These are phyloP conservation scores for Cyamopsis tetragonoloba DNA, from an alignment of 306 rosid genomes.

Conservation along the genomic window DNA sequence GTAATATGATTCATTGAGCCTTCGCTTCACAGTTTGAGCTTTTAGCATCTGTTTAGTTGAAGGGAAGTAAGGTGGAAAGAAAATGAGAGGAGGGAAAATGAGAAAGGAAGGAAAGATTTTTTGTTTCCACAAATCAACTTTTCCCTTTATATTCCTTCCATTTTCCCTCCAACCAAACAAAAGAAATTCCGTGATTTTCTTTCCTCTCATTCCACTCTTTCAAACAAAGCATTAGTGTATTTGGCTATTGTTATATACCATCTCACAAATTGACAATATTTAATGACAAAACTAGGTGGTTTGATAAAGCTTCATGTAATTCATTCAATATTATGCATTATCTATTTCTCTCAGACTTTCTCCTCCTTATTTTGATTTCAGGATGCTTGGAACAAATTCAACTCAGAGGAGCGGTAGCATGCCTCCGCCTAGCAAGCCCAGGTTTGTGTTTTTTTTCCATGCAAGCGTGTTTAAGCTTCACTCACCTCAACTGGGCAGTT, in stretches of 20 bases:
- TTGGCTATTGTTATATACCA: neutral
- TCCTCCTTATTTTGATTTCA: slow-evolving; percentile 21
- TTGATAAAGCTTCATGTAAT: neutral
- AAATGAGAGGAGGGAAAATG: too few relatives aligned
- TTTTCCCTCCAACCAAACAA: too few relatives aligned
- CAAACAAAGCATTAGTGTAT: too few relatives aligned
- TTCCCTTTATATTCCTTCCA: too few relatives aligned
- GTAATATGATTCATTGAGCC: neutral
- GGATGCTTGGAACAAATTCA: slow-evolving; percentile 95
- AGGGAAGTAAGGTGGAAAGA: too few relatives aligned
- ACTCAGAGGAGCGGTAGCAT: slow-evolving; percentile 70
- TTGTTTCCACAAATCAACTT: too few relatives aligned
- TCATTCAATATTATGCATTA: neutral
- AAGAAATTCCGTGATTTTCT: too few relatives aligned
- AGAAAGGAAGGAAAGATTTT: too few relatives aligned
- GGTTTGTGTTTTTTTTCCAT: neutral
- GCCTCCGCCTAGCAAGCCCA: neutral
- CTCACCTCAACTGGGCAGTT: neutral
- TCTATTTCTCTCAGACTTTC: neutral
- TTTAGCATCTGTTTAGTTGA: too few relatives aligned
- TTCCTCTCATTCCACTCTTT: too few relatives aligned
- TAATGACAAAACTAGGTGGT: neutral
- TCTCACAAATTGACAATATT: neutral
- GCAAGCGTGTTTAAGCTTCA: neutral
- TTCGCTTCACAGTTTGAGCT: neutral